phyloP scores from a whole-genome alignment of 2,329 filamentous ascomycete genomes.

The Dactylellina sp. region DNA sequence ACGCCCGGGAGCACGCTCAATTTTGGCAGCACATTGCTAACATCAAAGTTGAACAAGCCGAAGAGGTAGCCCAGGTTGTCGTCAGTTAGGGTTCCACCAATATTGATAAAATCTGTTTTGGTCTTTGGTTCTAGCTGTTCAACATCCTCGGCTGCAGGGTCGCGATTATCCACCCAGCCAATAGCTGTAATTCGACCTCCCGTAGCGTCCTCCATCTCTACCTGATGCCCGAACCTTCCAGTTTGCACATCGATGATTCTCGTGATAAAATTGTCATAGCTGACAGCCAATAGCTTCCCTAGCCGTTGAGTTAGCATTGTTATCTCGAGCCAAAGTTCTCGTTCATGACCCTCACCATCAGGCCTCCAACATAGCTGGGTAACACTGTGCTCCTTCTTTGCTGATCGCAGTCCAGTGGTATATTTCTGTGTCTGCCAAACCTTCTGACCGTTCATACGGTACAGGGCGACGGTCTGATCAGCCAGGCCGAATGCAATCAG shows the following conservation, averaged over 20 bases:
- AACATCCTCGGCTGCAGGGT: constrained; percentile 39
- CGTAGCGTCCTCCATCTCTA: constrained; percentile 58
- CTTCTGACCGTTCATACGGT: constrained; percentile 61
- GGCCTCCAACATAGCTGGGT: constrained; percentile 60
- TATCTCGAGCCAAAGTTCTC: neutral
- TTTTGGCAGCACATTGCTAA: constrained; percentile 60
- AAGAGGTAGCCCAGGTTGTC: constrained; percentile 55
- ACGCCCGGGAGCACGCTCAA: constrained; percentile 59
- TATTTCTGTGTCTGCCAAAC: constrained; percentile 59
- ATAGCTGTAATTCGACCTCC: constrained; percentile 59
- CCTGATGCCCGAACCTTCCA: constrained; percentile 59
- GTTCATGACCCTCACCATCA: constrained; percentile 56
- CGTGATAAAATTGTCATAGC: constrained; percentile 60
- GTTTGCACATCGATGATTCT: constrained; percentile 61
- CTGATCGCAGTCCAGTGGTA: constrained; percentile 49
- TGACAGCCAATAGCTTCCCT: constrained; percentile 60
- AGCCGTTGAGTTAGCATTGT: neutral
- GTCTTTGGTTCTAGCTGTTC: constrained; percentile 54
- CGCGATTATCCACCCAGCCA: constrained; percentile 60
- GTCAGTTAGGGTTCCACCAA: constrained; percentile 44
- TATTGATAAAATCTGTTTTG: constrained; percentile 52
- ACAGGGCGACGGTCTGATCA: constrained; percentile 60
- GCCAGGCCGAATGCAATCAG: constrained; percentile 59
- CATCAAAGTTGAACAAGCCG: constrained; percentile 54
- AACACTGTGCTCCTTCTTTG: constrained; percentile 59